These are phyloP conservation scores for Candida easanensis DNA, from an alignment of 805 yeast genomes.

Conservation along the genomic window DNA sequence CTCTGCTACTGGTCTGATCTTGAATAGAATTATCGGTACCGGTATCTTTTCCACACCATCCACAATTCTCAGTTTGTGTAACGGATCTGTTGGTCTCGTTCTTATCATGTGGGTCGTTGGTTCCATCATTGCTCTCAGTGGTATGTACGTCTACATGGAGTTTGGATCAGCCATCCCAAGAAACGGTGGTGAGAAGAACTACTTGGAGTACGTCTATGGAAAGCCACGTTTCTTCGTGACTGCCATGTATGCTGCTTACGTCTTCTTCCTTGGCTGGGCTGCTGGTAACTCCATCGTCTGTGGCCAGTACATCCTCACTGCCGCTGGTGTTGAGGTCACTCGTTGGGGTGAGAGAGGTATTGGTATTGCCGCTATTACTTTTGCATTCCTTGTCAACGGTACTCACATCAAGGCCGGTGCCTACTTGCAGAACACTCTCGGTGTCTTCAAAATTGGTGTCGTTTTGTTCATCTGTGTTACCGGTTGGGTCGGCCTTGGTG, in stretches of 20 bases:
- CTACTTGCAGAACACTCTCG: conserved; percentile 60
- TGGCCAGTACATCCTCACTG: conserved; percentile 73
- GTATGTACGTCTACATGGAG: conserved; percentile 72
- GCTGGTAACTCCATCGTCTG: conserved; percentile 79
- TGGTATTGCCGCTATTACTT: conserved; percentile 71
- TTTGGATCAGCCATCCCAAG: conserved; percentile 76
- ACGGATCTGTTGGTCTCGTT: conserved; percentile 73
- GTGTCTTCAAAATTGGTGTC: conserved; percentile 71
- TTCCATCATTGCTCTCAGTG: conserved; percentile 61
- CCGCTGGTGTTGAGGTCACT: conserved; percentile 64
- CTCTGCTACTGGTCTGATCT: conserved; percentile 62
- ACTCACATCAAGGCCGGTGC: conserved; percentile 64
- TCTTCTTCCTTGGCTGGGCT: conserved; percentile 80
- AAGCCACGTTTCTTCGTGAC: conserved; percentile 70
- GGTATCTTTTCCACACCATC: conserved; percentile 76
- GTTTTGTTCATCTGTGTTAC: conserved; percentile 67
- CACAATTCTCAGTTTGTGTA: conserved; percentile 41
- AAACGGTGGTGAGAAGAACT: conserved; percentile 86
- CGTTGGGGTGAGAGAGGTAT: conserved; percentile 78
- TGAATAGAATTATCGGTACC: conserved; percentile 72
- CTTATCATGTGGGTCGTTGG: conserved; percentile 76
- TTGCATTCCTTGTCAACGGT: conserved; percentile 64
- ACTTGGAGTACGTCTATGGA: conserved; percentile 66
- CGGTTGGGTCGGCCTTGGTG: conserved; percentile 83
- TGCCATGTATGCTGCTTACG: conserved; percentile 64